Base-by-base conservation (phyloP, 192 early-diverging fungal species). In the Coemansia sp. region DNA sequence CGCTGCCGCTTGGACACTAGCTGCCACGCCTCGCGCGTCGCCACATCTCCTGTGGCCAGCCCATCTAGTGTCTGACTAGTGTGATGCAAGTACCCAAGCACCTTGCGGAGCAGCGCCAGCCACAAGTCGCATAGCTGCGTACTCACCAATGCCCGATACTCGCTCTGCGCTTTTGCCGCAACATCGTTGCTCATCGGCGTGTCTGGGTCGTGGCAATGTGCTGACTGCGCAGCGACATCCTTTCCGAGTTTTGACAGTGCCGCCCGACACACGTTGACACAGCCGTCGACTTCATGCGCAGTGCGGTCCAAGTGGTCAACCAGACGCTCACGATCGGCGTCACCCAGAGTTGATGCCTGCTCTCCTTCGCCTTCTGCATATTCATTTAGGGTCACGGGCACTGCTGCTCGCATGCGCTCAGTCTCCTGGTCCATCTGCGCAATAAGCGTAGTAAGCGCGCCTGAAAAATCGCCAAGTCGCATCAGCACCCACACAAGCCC, bases 401-500 rank as follows among this genome's bases (percentile, higher is more conserved):
- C 67, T 4, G 76, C 70, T 6, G 69, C 70, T 7, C 65, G 57
- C 24, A 75, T 68, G 13, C 24, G 36, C 24, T 74, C 72, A 22
- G 64, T 61, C 63, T 75, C 80, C 13, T 47, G 52, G 29, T 84
- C 81, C n/a, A 67, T 65, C 57, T 76, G 68, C 15, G 27, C 58
- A 15, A 79, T 69, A 60, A 84, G 58, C 5, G 78, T 74, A 10
- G 73, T 68, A 13, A 84, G 62, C 22, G 81, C 81, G 15, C 77
- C 81, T 2, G 74, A 76, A 64, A 84, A 84, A 38, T 84, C 81
- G 39, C 81, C 81, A 22, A 79, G 66, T 1, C 78, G 76, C 43
- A 79, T 67, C 22, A 79, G 66, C 11, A 72, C 72, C 81, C 81
- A 84, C 16, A 84, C 81, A 40, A 84, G 69, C 0, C 77, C 81